A percentile compares a stretch with the other conserved stretches of the same genome.
Conservation (phyloP, 192 early-diverging fungal species). For the Mortierella hygrophila region DNA sequence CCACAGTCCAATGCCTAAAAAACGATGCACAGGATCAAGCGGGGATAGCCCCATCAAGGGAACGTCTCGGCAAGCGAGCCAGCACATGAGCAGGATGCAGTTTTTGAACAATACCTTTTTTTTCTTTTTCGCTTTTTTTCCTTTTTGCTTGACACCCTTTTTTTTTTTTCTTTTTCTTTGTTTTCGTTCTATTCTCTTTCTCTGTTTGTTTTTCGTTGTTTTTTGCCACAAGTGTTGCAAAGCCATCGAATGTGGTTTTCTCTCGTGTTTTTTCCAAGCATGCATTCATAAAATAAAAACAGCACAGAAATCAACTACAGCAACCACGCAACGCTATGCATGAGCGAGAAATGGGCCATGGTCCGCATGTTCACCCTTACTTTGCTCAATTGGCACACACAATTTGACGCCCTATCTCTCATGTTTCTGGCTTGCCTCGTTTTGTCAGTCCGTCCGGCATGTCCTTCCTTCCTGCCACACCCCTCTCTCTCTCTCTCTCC, state of each 20-base stretch:
- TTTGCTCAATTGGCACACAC: background rate
- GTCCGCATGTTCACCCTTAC: too few relatives aligned
- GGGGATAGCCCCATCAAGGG: background rate
- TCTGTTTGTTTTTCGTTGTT: background rate
- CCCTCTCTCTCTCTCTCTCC: background rate
- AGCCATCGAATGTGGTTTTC: constrained; percentile 4
- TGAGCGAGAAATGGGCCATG: background rate
- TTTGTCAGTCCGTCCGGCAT: too few relatives aligned
- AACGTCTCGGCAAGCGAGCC: background rate
- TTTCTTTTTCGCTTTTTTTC: background rate
- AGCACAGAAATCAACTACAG: background rate
- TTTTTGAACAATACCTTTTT: constrained; percentile 14
- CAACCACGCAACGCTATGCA: background rate
- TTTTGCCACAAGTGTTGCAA: constrained; percentile 2
- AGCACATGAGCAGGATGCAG: background rate
- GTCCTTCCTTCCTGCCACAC: too few relatives aligned
- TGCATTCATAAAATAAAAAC: background rate
- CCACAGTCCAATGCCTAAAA: background rate
- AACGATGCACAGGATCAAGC: background rate
- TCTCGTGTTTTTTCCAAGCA: background rate
- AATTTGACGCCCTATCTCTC: background rate
- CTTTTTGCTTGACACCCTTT: background rate
- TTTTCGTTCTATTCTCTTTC: background rate
- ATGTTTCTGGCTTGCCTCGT: background rate
- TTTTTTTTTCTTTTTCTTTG: background rate